A percentile compares a stretch with the other conserved stretches of the same genome.
phyloP scores from a whole-genome alignment of 768 basidiomycete genomes.

The Pulveroboletus sp. region DNA sequence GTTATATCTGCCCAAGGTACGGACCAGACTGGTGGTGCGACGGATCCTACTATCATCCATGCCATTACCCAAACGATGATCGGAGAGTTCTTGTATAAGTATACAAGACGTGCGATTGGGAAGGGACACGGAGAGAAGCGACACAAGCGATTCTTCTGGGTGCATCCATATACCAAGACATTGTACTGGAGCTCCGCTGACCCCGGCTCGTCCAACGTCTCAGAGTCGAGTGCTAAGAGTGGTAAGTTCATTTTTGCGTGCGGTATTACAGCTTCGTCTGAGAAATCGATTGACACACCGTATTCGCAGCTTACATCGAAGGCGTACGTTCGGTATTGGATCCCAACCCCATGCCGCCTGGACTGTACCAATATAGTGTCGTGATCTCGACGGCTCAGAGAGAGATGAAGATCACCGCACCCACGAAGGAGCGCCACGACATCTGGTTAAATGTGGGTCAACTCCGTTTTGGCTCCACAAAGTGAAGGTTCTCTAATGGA shows the following conservation, averaged over 20 bases:
- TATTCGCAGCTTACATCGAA: constrained; percentile 78
- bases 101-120: constrained; percentile 84
- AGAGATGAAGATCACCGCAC: constrained; percentile 98
- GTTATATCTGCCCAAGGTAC: constrained; percentile 40
- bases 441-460: constrained; percentile 86
- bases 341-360: constrained; percentile 93
- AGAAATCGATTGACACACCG: constrained; percentile 1
- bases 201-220: constrained; percentile 82
- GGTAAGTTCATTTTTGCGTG: constrained; percentile 52
- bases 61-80: constrained; percentile 99
- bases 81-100: constrained; percentile 97
- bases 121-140: constrained; percentile 87
- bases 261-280: constrained; percentile 5
- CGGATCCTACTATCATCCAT: constrained; percentile 89
- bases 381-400: constrained; percentile 88
- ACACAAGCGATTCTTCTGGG: constrained; percentile 98
- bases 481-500: constrained; percentile 6
- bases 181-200: constrained; percentile 96
- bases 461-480: constrained; percentile 5
- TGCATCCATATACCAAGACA: constrained; percentile 98
- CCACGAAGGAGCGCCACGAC: constrained; percentile 92
- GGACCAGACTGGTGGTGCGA: constrained; percentile 41
- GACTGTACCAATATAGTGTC: constrained; percentile 88
- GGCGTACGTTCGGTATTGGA: constrained; percentile 89
- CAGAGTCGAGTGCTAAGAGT: constrained; percentile 94